A percentile compares a stretch with the other conserved stretches of the same genome.
Conservation (phyloP, 2,329 filamentous ascomycete species). For the Fusarium abutilonis region DNA sequence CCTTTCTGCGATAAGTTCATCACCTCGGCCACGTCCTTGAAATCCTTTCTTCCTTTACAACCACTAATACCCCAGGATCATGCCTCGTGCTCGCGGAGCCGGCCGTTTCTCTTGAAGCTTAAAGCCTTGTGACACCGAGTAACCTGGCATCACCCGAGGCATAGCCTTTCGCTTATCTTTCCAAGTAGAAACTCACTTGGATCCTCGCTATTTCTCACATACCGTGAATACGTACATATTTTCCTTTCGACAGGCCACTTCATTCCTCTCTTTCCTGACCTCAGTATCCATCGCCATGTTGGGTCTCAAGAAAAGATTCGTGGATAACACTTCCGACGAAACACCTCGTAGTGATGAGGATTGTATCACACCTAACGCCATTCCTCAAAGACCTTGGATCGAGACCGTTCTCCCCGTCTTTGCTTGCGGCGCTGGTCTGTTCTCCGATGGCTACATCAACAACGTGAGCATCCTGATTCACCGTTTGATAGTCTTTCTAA, state of each 20-base stretch:
- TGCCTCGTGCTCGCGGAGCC: background rate
- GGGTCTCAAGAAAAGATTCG: conserved; percentile 29
- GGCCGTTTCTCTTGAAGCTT: conserved; percentile 8
- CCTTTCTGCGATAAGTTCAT: background rate
- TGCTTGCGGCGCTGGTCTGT: conserved; percentile 88
- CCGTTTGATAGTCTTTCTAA: background rate
- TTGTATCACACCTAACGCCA: conserved; percentile 4
- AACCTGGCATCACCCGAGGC: conserved; percentile 11
- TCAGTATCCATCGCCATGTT: conserved; percentile 25
- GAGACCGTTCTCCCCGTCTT: conserved; percentile 70
- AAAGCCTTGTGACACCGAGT: conserved; percentile 20
- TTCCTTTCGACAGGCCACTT: background rate
- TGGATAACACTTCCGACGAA: conserved; percentile 23
- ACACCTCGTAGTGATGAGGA: conserved; percentile 8
- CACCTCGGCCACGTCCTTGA: background rate
- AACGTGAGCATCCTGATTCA: conserved; percentile 62
- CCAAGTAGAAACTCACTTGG: conserved; percentile 1
- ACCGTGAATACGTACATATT: conserved; percentile 17
- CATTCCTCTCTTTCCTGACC: background rate
- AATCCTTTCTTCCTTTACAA: conserved; percentile 1
- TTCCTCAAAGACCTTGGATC: conserved; percentile 27
- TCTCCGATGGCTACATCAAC: conserved; percentile 92
- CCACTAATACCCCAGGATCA: background rate
- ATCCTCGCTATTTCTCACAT: background rate
- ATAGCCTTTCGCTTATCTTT: background rate